Evolutionary conservation across 2,329 filamentous ascomycete species (phyloP).

Genomic region (Stagonosporopsis vannaccii): DNA sequence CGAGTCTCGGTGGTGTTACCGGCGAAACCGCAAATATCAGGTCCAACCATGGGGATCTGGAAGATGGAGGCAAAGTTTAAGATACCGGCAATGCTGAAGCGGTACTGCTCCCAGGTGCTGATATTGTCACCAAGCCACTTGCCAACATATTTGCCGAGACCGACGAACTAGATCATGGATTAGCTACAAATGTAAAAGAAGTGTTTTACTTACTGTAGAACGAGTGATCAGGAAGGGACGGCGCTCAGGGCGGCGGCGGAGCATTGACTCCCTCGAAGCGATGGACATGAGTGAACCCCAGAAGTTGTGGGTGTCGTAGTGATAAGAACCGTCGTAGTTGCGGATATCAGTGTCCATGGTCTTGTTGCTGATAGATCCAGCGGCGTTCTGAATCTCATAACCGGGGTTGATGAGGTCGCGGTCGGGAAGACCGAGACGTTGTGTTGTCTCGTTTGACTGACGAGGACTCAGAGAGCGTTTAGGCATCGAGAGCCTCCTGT

Average conservation of each 20-base stretch:
- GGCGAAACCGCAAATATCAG: conserved; percentile 78
- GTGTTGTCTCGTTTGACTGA: conserved; percentile 45
- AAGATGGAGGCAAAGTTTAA: conserved; percentile 56
- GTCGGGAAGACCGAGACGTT: conserved; percentile 62
- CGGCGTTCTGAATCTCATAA: conserved; percentile 68
- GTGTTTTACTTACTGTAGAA: conserved; percentile 58
- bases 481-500: conserved; percentile 3
- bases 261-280: conserved; percentile 71
- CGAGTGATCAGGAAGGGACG: conserved; percentile 77
- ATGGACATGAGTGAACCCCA: conserved; percentile 79
- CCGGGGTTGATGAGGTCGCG: conserved; percentile 71
- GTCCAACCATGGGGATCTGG: conserved; percentile 56
- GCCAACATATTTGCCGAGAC: conserved; percentile 67
- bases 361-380: conserved; percentile 52
- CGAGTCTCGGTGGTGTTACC: conserved; percentile 69
- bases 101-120: conserved; percentile 54
- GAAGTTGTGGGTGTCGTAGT: conserved; percentile 79
- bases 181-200: neutral
- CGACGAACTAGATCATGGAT: conserved; percentile 61
- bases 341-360: conserved; percentile 71
- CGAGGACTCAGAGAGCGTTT: conserved; percentile 25
- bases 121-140: conserved; percentile 66
- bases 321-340: conserved; percentile 70
- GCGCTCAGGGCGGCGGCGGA: conserved; percentile 65
- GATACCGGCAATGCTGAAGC: conserved; percentile 49